Base-by-base conservation (phyloP, 2,329 filamentous ascomycete species). In the Aspergillus sojae region DNA sequence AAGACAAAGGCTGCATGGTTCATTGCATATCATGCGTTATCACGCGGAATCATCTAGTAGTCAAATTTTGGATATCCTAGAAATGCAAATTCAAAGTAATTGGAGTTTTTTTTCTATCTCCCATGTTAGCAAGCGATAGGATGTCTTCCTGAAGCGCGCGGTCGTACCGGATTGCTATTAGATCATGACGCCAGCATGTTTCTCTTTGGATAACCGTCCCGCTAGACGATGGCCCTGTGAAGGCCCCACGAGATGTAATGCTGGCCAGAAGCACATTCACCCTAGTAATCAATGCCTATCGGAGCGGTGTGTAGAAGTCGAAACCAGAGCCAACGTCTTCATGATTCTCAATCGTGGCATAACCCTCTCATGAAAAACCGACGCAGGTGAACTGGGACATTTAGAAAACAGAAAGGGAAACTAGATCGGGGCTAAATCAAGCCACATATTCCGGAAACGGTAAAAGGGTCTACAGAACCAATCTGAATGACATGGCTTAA, bases 101-200 rank as follows among this genome's bases (percentile, higher is more conserved):
- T 26, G 32, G 19, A 34, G 48, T 55, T 45, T 54, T 53, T 53
- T 26, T 58, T 62, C 63, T 62, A 54, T 57, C 7, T n/a, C 39
- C 23, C n/a, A 23, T 45, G 67, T 75, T 57, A 75, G 72, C 61
- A 66, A 32, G 46, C 45, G 45, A 30, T 34, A 32, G 19, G 5
- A 11, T 16, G 39, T 43, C 10, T 34, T 26, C 56, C 30, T 12
- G 16, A 48, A 45, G 55, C 34, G 54, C 7, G 46, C 45, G 26
- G 26, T 39, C 72, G 58, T 75, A 77, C 75, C 72, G 65, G 60
- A 62, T 66, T 68, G 65, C 62, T 62, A 65, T 68, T 68, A 64
- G 60, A 70, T 70, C 62, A 68, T 60, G 68, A 65, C 65, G 74
- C 74, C 74, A 74, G 62, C 74, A 70, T 65, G 45, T 65, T 66